Percentiles rank a stretch among this genome's conserved stretches.
Conservation (phyloP, 805 yeast species). For the Scheffersomyces ergatensis region DNA sequence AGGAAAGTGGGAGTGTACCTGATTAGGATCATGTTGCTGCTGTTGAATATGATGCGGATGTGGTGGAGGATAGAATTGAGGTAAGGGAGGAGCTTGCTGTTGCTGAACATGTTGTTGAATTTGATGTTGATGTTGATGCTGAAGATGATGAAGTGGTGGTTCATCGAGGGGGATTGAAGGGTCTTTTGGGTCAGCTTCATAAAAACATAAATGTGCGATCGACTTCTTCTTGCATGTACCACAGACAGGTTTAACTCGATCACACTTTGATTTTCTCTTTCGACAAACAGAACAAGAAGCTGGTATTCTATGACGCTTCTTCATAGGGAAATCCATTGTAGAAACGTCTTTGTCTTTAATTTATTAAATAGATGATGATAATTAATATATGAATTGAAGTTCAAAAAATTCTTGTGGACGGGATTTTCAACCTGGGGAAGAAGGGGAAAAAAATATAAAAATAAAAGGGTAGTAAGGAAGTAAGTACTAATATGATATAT, state of each 20-base stretch:
- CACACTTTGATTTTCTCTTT: slow-evolving; percentile 42
- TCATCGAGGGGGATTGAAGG: background rate
- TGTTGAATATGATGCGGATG: slow-evolving; percentile 1
- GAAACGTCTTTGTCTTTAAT: background rate
- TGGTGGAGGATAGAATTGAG: background rate
- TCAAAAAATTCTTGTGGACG: too few relatives aligned
- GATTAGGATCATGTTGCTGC: background rate
- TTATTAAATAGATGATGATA: background rate
- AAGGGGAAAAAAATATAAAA: too few relatives aligned
- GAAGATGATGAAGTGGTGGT: slow-evolving; percentile 2
- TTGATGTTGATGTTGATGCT: slow-evolving; percentile 2
- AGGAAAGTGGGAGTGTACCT: background rate
- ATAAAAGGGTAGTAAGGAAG: too few relatives aligned
- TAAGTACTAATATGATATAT: too few relatives aligned
- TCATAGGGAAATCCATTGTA: slow-evolving; percentile 24
- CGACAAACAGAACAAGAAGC: slow-evolving; percentile 45
- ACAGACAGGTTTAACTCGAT: slow-evolving; percentile 40
- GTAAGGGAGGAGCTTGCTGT: slow-evolving; percentile 2
- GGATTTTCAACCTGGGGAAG: background rate
- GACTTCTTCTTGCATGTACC: slow-evolving; percentile 42
- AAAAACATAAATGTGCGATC: slow-evolving; percentile 41
- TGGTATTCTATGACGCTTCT: slow-evolving; percentile 39
- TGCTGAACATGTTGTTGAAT: slow-evolving; percentile 1
- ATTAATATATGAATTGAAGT: background rate
- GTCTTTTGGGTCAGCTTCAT: slow-evolving; percentile 20